Evolutionary conservation across 768 basidiomycete genomes (phyloP).

Genomic region (Mycena polygramma): DNA sequence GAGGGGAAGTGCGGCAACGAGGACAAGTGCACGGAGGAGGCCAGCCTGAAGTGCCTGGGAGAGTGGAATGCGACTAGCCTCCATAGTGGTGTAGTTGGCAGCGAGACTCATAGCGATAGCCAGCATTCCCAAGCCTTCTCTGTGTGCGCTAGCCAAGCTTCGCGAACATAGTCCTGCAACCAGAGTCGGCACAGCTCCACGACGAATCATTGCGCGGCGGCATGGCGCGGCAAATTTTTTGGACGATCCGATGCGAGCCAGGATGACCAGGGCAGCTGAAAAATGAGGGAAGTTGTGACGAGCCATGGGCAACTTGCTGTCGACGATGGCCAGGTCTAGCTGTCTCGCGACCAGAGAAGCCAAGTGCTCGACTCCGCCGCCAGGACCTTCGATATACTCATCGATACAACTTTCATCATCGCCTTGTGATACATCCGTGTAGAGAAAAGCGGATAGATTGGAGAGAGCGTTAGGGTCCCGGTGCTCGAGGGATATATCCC

Average conservation of each 20-base stretch:
- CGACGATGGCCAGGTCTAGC: not conserved
- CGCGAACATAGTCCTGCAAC: not conserved
- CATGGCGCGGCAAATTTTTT: not conserved
- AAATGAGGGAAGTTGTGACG: not conserved
- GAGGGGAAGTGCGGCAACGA: not conserved
- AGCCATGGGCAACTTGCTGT: too few species aligned
- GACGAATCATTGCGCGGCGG: not conserved
- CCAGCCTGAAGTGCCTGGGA: slow-evolving; percentile 2
- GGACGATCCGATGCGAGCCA: not conserved
- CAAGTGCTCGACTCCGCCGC: not conserved
- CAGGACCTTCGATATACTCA: not conserved
- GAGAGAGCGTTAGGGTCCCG: not conserved
- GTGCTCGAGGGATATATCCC: not conserved
- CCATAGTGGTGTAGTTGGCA: too few species aligned
- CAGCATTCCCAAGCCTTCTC: not conserved
- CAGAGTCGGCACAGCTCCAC: not conserved
- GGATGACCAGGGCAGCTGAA: not conserved
- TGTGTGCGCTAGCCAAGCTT: not conserved
- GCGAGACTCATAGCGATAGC: not conserved
- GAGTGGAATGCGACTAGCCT: not conserved
- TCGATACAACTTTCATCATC: not conserved
- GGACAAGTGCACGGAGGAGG: not conserved
- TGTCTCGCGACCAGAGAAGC: not conserved
- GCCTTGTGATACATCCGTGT: not conserved
- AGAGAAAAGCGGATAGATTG: not conserved